A percentile compares a stretch with the other conserved stretches of the same genome.
Evolutionary conservation across 176 grass and related monocot species (phyloP).

Genomic region (Rhynchospora breviuscula): DNA sequence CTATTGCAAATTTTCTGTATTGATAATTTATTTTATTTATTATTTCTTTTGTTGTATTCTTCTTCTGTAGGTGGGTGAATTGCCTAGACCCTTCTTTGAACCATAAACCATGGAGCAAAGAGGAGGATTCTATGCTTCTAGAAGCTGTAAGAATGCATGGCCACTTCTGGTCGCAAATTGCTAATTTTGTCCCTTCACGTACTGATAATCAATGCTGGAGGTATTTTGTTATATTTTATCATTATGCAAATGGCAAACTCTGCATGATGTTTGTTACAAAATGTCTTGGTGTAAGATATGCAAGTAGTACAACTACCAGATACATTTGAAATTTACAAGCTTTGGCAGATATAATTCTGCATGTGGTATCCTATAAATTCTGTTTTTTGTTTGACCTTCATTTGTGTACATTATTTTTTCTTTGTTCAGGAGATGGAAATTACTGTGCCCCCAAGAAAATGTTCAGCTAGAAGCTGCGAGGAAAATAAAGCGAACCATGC

Average conservation of each 20-base stretch:
- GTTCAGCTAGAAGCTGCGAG: slow-evolving; percentile 35
- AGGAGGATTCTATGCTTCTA: slow-evolving; percentile 74
- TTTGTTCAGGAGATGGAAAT: slow-evolving; percentile 55
- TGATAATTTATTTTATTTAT: not conserved
- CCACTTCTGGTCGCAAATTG: slow-evolving; percentile 70
- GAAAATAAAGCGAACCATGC: slow-evolving; percentile 63
- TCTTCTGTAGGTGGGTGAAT: slow-evolving; percentile 64
- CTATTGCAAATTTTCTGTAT: not conserved
- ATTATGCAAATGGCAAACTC: not conserved
- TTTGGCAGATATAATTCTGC: not conserved
- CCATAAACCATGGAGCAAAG: slow-evolving; percentile 54
- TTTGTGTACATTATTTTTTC: not conserved
- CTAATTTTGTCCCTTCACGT: slow-evolving; percentile 54
- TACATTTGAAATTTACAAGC: not conserved
- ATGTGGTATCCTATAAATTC: not conserved
- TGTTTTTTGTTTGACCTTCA: not conserved
- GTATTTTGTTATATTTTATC: slow-evolving; percentile 32
- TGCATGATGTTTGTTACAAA: not conserved
- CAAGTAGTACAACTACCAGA: not conserved
- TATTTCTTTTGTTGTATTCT: slow-evolving; percentile 9
- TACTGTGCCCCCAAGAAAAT: slow-evolving; percentile 40
- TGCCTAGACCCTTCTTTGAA: slow-evolving; percentile 81
- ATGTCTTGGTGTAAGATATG: not conserved
- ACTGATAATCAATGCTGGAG: slow-evolving; percentile 88
- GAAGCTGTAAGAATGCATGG: slow-evolving; percentile 49